phyloP scores from a whole-genome alignment of 192 early-diverging fungal species.

The Dimargaris cristalligena region DNA sequence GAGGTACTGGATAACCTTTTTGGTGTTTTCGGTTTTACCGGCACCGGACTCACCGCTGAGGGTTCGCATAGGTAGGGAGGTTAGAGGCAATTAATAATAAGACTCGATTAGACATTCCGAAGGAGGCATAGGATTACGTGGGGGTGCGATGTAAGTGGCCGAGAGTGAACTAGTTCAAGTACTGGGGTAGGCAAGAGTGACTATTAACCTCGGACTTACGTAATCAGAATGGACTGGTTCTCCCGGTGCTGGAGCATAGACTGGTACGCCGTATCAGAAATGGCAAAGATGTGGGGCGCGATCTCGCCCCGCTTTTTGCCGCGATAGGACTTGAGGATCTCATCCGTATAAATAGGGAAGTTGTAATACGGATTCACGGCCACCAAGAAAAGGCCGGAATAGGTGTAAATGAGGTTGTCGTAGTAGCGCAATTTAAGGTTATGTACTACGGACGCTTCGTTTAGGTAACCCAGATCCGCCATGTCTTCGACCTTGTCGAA shows the following conservation, averaged over 20 bases:
- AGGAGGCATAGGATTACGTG: no score
- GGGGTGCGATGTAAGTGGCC: no score
- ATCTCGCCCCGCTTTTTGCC: conserved; percentile 53
- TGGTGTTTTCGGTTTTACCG: conserved; percentile 99
- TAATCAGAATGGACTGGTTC: conserved; percentile 96
- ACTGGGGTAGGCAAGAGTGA: no score
- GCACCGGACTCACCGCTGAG: conserved; percentile 98
- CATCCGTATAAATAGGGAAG: conserved; percentile 76
- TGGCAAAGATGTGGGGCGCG: conserved; percentile 80
- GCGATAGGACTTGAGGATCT: conserved; percentile 51
- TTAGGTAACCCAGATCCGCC: conserved; percentile 92
- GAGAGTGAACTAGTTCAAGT: no score
- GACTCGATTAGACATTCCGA: no score
- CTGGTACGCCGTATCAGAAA: conserved; percentile 84
- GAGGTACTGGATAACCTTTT: conserved; percentile 96
- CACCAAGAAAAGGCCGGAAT: conserved; percentile 97
- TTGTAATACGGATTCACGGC: conserved; percentile 94
- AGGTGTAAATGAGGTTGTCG: conserved; percentile 89
- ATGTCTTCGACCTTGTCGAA: conserved; percentile 98
- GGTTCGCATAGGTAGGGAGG: conserved; percentile 18
- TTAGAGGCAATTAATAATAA: not conserved
- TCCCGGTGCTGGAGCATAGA: conserved; percentile 87
- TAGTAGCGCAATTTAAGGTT: conserved; percentile 84
- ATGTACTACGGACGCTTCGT: conserved; percentile 97
- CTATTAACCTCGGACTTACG: no score